Conservation (phyloP, 352 stramenopile species). For the Aphanomyces euteiches region DNA sequence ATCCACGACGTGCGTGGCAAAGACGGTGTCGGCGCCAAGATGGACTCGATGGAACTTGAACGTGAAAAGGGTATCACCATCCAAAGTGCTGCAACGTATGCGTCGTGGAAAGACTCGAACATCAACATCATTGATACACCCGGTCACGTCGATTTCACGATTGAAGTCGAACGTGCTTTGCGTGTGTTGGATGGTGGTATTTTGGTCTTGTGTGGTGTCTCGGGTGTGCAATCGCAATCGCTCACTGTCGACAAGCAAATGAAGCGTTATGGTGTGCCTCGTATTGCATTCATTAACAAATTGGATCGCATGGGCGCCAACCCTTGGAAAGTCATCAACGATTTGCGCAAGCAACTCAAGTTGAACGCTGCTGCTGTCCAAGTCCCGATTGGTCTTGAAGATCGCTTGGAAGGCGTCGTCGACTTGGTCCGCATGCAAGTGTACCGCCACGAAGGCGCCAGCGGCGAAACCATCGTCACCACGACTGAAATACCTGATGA, state of each 20-base stretch:
- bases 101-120: conserved; percentile 92
- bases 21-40: conserved; percentile 98
- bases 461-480: conserved; percentile 79
- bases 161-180: conserved; percentile 97
- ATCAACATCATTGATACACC: conserved; percentile 99
- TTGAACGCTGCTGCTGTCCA: conserved; percentile 96
- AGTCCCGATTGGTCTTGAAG: conserved; percentile 97
- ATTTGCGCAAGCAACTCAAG: conserved; percentile 95
- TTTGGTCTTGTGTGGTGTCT: conserved; percentile 88
- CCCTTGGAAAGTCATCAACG: conserved; percentile 91
- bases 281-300: conserved; percentile 99
- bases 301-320: conserved; percentile 97
- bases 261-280: conserved; percentile 98
- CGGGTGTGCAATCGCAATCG: conserved; percentile 97
- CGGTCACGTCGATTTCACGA: conserved; percentile 97
- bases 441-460: conserved; percentile 90
- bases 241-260: conserved; percentile 99
- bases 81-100: conserved; percentile 98
- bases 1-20: conserved; percentile 97
- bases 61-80: conserved; percentile 99
- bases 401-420: conserved; percentile 92
- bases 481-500: conserved; percentile 88
- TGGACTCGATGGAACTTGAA: conserved; percentile 99
- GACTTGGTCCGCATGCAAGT: conserved; percentile 93
- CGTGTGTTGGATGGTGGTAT: conserved; percentile 97